Evolutionary conservation across 2,329 filamentous ascomycete species (phyloP).

Genomic region (Orbilia quercus): DNA sequence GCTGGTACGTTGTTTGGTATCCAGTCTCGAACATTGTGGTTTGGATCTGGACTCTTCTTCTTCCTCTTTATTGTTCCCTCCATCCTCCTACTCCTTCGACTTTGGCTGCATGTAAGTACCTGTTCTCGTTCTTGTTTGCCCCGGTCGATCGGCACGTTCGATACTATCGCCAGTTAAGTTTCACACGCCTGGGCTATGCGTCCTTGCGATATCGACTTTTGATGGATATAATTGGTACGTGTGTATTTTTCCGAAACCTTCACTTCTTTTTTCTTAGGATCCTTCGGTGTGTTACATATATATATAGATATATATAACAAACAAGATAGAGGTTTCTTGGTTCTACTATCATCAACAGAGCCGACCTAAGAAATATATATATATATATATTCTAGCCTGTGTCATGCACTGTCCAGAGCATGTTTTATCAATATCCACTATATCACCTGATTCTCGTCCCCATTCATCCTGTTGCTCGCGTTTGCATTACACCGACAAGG

Average conservation of each 20-base stretch:
- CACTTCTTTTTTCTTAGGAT: background rate
- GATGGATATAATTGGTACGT: conserved; percentile 1
- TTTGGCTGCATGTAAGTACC: background rate
- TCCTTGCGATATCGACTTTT: background rate
- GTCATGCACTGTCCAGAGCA: too few species aligned
- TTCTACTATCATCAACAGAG: too few species aligned
- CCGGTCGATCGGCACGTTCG: background rate
- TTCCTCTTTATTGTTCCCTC: background rate
- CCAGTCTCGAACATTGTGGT: conserved; percentile 14
- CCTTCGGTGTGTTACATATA: too few species aligned
- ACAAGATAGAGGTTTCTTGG: too few species aligned
- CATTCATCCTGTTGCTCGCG: background rate
- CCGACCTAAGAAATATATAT: too few species aligned
- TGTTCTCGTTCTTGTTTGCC: background rate
- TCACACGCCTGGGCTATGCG: background rate
- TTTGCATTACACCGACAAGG: background rate
- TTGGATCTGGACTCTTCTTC: conserved; percentile 1
- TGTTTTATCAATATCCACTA: too few species aligned
- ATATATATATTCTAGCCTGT: too few species aligned
- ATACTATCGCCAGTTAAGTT: conserved; percentile 22
- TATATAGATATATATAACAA: too few species aligned
- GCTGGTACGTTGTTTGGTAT: conserved; percentile 1
- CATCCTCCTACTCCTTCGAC: background rate
- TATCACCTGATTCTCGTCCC: background rate
- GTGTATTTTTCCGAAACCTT: too few species aligned